These are phyloP conservation scores for Pogostemon cablin DNA, from an alignment of 257 asterid species.

Conservation along the genomic window DNA sequence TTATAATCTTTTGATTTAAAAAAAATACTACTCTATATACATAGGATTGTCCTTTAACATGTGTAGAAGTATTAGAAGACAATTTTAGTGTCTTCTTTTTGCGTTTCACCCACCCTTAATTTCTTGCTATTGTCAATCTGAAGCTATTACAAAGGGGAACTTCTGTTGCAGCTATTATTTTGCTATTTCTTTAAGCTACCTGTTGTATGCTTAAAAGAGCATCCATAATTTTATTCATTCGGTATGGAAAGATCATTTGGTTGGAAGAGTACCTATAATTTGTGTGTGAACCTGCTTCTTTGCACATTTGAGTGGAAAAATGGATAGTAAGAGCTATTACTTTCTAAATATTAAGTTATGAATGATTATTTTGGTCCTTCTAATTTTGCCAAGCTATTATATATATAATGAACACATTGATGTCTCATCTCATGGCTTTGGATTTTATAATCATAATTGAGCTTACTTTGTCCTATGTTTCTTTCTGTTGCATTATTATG, in stretches of 20 bases:
- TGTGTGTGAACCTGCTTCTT: background rate
- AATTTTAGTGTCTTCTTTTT: background rate
- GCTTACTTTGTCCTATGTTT: conserved; percentile 4
- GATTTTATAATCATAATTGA: background rate
- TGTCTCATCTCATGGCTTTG: background rate
- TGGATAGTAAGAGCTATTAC: background rate
- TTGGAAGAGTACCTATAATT: background rate
- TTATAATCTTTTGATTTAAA: background rate
- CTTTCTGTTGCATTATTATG: background rate
- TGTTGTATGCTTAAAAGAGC: conserved; percentile 1
- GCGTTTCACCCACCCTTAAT: conserved; percentile 12
- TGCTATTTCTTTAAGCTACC: background rate
- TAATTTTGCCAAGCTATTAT: background rate
- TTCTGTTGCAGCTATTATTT: background rate
- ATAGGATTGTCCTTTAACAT: background rate
- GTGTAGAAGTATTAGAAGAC: background rate
- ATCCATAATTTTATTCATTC: background rate
- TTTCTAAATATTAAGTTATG: background rate
- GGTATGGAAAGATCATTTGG: background rate
- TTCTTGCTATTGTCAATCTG: conserved; percentile 3
- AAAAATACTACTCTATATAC: background rate
- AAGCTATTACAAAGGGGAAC: background rate
- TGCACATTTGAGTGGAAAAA: background rate
- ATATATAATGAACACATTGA: background rate
- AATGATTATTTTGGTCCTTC: conserved; percentile 5